Base-by-base conservation (phyloP, 2,329 filamentous ascomycete species). In the Beauveria asiatica region DNA sequence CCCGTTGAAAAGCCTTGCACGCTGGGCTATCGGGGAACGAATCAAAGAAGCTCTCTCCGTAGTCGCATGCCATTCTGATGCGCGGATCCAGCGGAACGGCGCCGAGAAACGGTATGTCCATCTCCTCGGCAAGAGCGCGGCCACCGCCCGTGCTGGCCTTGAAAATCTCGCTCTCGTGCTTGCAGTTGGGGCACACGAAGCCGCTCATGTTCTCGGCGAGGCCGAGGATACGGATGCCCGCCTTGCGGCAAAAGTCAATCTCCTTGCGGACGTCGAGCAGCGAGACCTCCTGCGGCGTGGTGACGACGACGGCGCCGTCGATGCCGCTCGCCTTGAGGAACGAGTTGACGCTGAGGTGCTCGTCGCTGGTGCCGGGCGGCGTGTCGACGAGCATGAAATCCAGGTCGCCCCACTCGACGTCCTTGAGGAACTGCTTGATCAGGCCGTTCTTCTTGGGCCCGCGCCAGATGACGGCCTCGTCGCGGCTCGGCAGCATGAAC, bases 391-490 rank as follows among this genome's bases (percentile, higher is more conserved):
- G 81, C 61, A 99, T 71, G 66, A 93, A 96, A 70, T 99, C 94
- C 73, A 97, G 78, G 62, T 95, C 89, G 10, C 94, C 94, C 94
- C 95, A 99, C 70, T 95, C 91, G 7, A 99, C 94, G 69, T 99
- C 95, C 78, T 96, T 97, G 56, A 99, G 76, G 67, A 99, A 99
- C 73, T 95, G 90, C 78, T 99, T 99, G 71, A 99, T 97, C 61
- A 99, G 76, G 0, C 94, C 94, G 69, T 97, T 99, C 82, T 99
- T 99, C 83, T 99, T 99, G 3, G 94, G 89, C 0, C 94, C 94
- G 55, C 94, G 84, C 94, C 94, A 99, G 66, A 99, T 99, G 45
- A 99, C 87, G 3, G 94, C 94, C 70, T 96, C 92, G 73, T 99
- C 93, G 51, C 90, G 83, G 68, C 90, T 91, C 0, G 94, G 94